Percentiles rank a stretch among this genome's conserved stretches.
phyloP scores from a whole-genome alignment of 2,329 filamentous ascomycete genomes.

The Pseudocercospora ulei region DNA sequence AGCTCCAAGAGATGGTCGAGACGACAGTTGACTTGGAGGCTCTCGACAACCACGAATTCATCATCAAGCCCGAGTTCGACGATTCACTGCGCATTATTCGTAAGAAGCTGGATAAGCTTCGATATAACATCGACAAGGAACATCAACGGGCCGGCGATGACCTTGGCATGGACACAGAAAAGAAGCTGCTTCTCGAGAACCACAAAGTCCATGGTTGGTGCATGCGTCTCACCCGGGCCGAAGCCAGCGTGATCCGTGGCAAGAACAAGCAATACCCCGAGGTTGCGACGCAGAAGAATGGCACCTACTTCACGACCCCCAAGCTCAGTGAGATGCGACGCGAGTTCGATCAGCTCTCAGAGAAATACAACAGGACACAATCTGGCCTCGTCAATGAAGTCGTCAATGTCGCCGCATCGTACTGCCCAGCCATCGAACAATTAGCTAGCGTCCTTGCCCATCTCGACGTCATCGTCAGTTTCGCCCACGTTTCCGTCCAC shows the following conservation, averaged over 20 bases:
- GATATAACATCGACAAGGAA: constrained; percentile 72
- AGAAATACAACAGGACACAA: constrained; percentile 92
- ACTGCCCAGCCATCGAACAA: constrained; percentile 83
- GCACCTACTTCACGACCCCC: constrained; percentile 92
- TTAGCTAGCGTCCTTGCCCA: constrained; percentile 82
- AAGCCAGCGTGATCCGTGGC: constrained; percentile 87
- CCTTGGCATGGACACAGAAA: constrained; percentile 84
- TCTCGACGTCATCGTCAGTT: constrained; percentile 86
- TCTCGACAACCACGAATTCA: constrained; percentile 92
- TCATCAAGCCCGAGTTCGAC: constrained; percentile 98
- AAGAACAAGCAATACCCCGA: constrained; percentile 74
- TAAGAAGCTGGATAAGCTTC: constrained; percentile 78
- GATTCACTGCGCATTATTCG: constrained; percentile 78
- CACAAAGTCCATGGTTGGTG: constrained; percentile 95
- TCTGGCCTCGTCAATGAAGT: constrained; percentile 84
- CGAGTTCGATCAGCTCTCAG: constrained; percentile 86
- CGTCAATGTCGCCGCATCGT: constrained; percentile 84
- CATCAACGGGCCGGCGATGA: constrained; percentile 68
- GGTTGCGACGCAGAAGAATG: constrained; percentile 96
- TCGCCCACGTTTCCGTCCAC: constrained; percentile 86
- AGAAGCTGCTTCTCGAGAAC: constrained; percentile 96
- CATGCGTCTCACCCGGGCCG: constrained; percentile 80
- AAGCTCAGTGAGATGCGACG: constrained; percentile 68
- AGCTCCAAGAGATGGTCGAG: constrained; percentile 95
- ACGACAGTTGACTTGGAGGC: constrained; percentile 94